phyloP scores from a whole-genome alignment of 176 grass and related monocot genomes.

The Oryza punctata region DNA sequence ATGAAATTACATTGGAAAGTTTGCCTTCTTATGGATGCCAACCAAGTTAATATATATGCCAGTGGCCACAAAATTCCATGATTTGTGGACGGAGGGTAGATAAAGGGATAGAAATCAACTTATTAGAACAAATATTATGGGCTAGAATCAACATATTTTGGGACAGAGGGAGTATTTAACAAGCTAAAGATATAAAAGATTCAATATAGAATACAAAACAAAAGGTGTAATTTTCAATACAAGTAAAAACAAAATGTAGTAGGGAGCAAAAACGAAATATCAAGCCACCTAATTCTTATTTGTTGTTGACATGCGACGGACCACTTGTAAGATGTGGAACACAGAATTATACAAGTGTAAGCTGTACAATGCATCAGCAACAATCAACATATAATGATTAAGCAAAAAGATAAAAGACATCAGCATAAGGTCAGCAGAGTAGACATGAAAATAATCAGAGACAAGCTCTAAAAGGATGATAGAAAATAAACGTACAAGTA shows the following conservation, averaged over 20 bases:
- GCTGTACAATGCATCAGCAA: constrained; percentile 7
- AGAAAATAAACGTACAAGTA: neutral
- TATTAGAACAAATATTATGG: too few species aligned
- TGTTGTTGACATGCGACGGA: neutral
- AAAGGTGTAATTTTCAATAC: neutral
- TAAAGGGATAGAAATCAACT: too few species aligned
- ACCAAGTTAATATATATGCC: neutral
- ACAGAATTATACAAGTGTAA: constrained; percentile 6
- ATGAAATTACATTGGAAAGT: neutral
- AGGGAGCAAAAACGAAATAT: neutral
- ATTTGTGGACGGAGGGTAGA: too few species aligned
- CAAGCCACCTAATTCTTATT: neutral
- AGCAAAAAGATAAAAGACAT: neutral
- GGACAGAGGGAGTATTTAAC: neutral
- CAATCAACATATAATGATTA: constrained; percentile 11
- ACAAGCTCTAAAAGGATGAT: neutral
- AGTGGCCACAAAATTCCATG: neutral
- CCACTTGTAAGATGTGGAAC: neutral
- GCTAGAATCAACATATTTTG: too few species aligned
- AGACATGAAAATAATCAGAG: neutral
- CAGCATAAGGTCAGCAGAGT: neutral
- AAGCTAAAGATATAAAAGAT: neutral
- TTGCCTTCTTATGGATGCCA: neutral
- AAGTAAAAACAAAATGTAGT: neutral
- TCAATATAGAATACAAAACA: neutral